A percentile compares a stretch with the other conserved stretches of the same genome.
Conservation (phyloP, 192 early-diverging fungal genomes). For the Coemansia sp. region DNA sequence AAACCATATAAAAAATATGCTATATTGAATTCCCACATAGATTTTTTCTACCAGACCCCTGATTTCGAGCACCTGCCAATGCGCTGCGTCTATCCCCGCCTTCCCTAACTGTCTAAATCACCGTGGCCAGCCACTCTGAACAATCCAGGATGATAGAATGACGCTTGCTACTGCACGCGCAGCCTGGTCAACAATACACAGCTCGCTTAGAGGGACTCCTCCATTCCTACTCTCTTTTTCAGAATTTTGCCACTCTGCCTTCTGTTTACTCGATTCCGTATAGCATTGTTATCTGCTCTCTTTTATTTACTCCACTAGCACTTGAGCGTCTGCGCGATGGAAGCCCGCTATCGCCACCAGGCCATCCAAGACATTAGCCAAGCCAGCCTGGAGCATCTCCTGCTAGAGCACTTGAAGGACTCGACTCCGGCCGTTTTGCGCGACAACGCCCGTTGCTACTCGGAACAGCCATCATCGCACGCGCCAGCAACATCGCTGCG, state of each 20-base stretch:
- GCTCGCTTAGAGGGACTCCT: slow-evolving; percentile 1
- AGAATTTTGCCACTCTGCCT: not conserved
- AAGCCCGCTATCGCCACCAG: not conserved
- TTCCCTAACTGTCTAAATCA: slow-evolving; percentile 4
- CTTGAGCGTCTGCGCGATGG: not conserved
- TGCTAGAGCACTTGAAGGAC: slow-evolving; percentile 21
- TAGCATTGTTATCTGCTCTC: not conserved
- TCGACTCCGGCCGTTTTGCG: slow-evolving; percentile 29
- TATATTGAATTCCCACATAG: not conserved
- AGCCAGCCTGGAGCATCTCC: slow-evolving; percentile 26
- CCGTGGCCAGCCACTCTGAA: not conserved
- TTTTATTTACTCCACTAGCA: too few species aligned
- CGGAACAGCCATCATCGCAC: not conserved
- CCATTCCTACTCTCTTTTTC: not conserved
- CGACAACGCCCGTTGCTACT: not conserved
- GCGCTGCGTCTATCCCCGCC: not conserved
- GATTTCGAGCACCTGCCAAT: too few species aligned
- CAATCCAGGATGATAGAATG: not conserved
- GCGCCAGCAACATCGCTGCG: not conserved
- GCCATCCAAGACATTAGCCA: slow-evolving; percentile 19
- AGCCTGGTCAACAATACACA: not conserved
- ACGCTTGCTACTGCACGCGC: slow-evolving; percentile 2
- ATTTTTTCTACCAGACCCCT: too few species aligned
- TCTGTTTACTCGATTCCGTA: not conserved
- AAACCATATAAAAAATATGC: too few species aligned